Evolutionary conservation across 768 basidiomycete genomes (phyloP), one percentile per base, ranked within the genome.

Genomic region (Lentinula sp.): DNA sequence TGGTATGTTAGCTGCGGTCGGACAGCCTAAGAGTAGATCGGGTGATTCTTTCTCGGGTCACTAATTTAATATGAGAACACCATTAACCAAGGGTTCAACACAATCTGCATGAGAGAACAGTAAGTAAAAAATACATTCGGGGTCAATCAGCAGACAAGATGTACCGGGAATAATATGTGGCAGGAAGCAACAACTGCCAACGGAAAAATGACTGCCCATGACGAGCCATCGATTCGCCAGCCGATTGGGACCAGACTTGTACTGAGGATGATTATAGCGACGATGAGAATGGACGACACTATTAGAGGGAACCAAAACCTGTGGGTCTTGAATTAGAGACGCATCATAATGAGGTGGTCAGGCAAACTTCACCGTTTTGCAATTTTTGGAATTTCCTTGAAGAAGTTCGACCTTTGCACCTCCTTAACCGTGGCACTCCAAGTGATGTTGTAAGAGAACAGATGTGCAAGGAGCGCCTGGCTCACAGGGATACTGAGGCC

Each of bases 321-420:
- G 63, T 76, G 68, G 21, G 11, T 21, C 2, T 16, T 23, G 4
- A 71, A 72, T 57, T n/a, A 57, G 42, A 46, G 64, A 74, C 63
- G 53, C 16, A 67, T 64, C 16, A 69, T 32, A 75, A 68, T 54
- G 74, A 75, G 45, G 77, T 46, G 10, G 73, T 49, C 57, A 74
- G 70, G 15, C 74, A 75, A 75, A 64, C 78, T 84, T 70, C 80
- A 91, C 69, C 91, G 80, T 67, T 82, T 85, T 23, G 84, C 75
- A 68, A 95, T 93, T 66, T 87, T 86, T 0, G 93, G 93, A 31
- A 95, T 86, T 72, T 95, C 93, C 67, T 89, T 86, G 79, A 92
- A 93, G 75, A 95, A 94, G 70, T 94, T 94, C 2, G 88, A 90
- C 34, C 85, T 80, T 70, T 93, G 82, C 21, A 95, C 90, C 67